Base-by-base conservation (phyloP, 1,284 basidiomycete species). In the Exobasidium cylindrosporum region DNA sequence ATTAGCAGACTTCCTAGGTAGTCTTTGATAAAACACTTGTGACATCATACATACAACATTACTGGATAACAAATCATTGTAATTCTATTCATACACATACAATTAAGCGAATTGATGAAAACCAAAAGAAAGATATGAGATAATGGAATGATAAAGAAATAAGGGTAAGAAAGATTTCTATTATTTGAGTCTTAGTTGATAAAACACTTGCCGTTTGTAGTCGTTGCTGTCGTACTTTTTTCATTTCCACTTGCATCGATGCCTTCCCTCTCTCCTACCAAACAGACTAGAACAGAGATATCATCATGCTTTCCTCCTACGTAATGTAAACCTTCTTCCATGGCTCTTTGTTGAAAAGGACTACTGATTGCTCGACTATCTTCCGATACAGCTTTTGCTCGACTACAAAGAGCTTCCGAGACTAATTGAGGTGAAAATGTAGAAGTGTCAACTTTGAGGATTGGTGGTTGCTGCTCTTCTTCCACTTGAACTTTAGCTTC, bases 281-380 rank as follows among this genome's bases (percentile, higher is more conserved):
- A 29, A 17, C 53, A 55, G 17, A 55, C 79, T 21, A 83, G 61
- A 24, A 82, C 81, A 24, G 81, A 81, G 43, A 82, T 81, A 61
- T 83, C 82, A 61, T 82, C 82, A 62, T 78, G 76, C 67, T 83
- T 83, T 13, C 82, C 82, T 13, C 82, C 82, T 7, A 77, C 77
- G 55, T 78, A 79, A 58, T 76, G 69, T 43, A 79, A 61, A 58
- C 84, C 85, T 66, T 85, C 83, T 64, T 84, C 84, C 56, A 83
- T 83, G 6, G 84, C 84, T 54, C 82, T 78, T 59, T 83, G 81
- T 79, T 84, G 84, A 72, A 85, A 85, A 1, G 85, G 85, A 5
- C 82, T 83, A 6, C 80, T 81, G 31, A 82, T 75, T 1, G 83
- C 81, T n/a, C 81, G 78, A 35, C 80, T 81, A 62, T 84, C 82